Evolutionary conservation across 1,139 yeast genomes (phyloP), one percentile per base, ranked within the genome.

Genomic region (Geotrichum reessii): DNA sequence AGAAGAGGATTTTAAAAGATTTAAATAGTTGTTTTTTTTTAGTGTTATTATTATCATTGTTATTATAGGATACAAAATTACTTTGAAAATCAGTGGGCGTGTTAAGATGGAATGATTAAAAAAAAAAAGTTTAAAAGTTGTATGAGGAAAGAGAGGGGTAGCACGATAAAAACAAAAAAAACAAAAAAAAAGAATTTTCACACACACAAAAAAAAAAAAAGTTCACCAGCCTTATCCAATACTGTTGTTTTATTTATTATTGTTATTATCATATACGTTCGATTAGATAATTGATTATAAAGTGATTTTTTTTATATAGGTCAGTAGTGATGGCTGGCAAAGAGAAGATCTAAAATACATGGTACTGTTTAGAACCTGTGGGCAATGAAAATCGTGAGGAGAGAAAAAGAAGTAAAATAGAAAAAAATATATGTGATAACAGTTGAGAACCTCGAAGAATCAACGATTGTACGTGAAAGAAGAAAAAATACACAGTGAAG

Each of bases 1-100:
- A 9, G 19, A 21, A 37, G 46, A 33, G 22, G 17, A 21, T 37
- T 11, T 22, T 8, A 37, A 21, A 22, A 51, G 22, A 21, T 51
- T 51, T 51, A 37, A 33, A 51, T 33, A 49, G 50, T 47, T 47
- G 24, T 47, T 24, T 14, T 37, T 37, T 37, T 37, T n/a, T 37
- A 37, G 2, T 37, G 7, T 25, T 25, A 25, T 25, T 25, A 7
- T 25, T 25, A 25, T 25, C 7, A 25, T 14, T 37, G n/a, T 9
- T 37, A 12, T 37, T n/a, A 8, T 37, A n/a, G 3, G 7, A 14
- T n/a, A 37, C n/a, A n/a, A n/a, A n/a, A 37, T 37, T 37, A 6
- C 7, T 7, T n/a, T n/a, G 44, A 31, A 9, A 17, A 37, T 37
- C 21, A 37, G 44, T 37, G 8, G 44, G 21, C n/a, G 44, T n/a